Conservation (phyloP, 148 eudicot genomes). For the Vaccinium vitisidaea region DNA sequence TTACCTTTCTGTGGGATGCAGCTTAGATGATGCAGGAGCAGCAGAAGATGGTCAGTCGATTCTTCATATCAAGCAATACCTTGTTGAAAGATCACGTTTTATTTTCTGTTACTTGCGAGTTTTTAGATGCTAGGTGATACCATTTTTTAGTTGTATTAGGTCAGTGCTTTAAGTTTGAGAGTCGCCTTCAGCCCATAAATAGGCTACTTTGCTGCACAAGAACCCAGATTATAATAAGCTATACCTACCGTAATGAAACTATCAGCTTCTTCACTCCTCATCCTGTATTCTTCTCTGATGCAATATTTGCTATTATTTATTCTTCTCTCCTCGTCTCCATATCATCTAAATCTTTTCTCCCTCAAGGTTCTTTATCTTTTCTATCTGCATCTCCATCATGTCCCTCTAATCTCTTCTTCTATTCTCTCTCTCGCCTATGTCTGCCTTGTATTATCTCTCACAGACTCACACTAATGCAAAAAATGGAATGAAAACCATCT, state of each 20-base stretch:
- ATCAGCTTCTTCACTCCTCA: neutral
- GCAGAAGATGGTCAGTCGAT: neutral
- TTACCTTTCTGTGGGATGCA: neutral
- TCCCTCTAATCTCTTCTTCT: neutral
- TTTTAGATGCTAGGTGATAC: conserved; percentile 8
- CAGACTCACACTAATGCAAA: neutral
- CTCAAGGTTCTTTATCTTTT: neutral
- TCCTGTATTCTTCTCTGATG: neutral
- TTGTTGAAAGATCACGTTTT: neutral
- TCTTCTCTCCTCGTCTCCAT: neutral
- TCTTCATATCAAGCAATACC: neutral
- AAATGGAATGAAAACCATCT: neutral
- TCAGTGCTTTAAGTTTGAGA: neutral
- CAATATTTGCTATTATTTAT: neutral
- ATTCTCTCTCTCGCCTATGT: neutral
- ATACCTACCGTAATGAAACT: neutral
- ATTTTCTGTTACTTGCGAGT: neutral
- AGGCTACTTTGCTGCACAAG: neutral
- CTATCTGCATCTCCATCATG: neutral
- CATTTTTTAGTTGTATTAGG: neutral
- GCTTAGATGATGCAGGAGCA: neutral
- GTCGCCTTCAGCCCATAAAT: neutral
- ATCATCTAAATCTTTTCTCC: neutral
- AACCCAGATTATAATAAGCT: neutral
- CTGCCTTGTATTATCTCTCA: neutral